phyloP scores from a whole-genome alignment of 2,329 filamentous ascomycete genomes.

The Rhynchosporium graminicola region DNA sequence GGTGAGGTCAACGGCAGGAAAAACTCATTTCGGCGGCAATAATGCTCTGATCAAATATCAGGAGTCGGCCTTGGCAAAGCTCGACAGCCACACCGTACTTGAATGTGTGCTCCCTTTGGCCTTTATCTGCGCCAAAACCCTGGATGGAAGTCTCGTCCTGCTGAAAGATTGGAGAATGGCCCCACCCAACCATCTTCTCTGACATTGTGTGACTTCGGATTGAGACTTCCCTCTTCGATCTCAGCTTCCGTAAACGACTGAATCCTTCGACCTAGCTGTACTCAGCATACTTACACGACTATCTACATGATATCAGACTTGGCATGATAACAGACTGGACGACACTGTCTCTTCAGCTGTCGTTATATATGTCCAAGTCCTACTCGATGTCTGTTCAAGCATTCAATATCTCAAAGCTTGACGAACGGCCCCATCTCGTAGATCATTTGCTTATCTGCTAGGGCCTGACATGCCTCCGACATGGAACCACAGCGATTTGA shows the following conservation, averaged over 20 bases:
- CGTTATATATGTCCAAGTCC: constrained; percentile 17
- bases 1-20: constrained; percentile 18
- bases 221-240: constrained; percentile 20
- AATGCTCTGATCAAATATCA: constrained; percentile 26
- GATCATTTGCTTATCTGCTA: constrained; percentile 10
- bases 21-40: constrained; percentile 34
- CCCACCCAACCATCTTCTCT: constrained; percentile 26
- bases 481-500: constrained; percentile 29
- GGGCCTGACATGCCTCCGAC: constrained; percentile 31
- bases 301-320: too few relatives aligned
- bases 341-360: constrained; percentile 12
- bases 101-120: constrained; percentile 20
- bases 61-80: constrained; percentile 30
- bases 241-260: constrained; percentile 28
- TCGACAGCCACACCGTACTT: constrained; percentile 27
- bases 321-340: constrained; percentile 16
- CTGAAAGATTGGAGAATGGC: constrained; percentile 19
- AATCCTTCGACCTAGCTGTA: neutral
- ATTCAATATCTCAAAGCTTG: constrained; percentile 8
- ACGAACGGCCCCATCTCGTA: constrained; percentile 11
- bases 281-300: too few relatives aligned
- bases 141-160: constrained; percentile 18
- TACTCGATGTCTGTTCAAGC: constrained; percentile 10
- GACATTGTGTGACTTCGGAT: constrained; percentile 24
- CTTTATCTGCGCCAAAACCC: constrained; percentile 16